Percentiles rank a stretch among this genome's conserved stretches.
Evolutionary conservation across 495 filamentous ascomycete genomes (phyloP).

Genomic region (Wilcoxina mikolae): DNA sequence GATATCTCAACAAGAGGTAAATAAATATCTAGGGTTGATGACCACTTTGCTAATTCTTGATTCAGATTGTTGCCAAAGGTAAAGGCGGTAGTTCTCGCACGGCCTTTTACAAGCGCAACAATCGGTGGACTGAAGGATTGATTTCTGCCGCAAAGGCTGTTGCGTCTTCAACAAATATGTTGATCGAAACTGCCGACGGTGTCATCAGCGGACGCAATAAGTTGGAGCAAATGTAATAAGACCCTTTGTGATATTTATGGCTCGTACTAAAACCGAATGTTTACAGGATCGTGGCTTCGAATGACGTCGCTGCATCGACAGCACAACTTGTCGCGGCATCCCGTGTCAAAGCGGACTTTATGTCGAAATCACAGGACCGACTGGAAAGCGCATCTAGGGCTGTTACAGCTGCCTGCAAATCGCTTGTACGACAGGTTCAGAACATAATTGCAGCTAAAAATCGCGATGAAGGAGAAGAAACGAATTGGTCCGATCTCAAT

Average conservation of each 20-base stretch:
- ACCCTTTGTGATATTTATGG: not conserved
- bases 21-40: too few relatives aligned
- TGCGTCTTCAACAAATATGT: conserved; percentile 73
- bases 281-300: conserved; percentile 68
- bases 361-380: conserved; percentile 86
- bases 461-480: conserved; percentile 59
- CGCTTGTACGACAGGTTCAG: conserved; percentile 85
- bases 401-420: conserved; percentile 73
- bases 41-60: not conserved
- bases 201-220: conserved; percentile 83
- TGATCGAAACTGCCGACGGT: conserved; percentile 95
- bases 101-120: conserved; percentile 83
- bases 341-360: conserved; percentile 93
- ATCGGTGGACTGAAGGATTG: conserved; percentile 92
- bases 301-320: conserved; percentile 89
- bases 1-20: conserved; percentile 66
- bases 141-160: conserved; percentile 96
- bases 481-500: conserved; percentile 76
- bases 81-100: conserved; percentile 73
- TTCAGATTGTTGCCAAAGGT: conserved; percentile 75
- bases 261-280: conserved; percentile 5
- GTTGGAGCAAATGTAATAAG: conserved; percentile 61
- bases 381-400: conserved; percentile 86
- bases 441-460: conserved; percentile 76
- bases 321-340: conserved; percentile 92